Evolutionary conservation across 371 early-diverging fungal genomes (phyloP), one percentile per base, ranked within the genome.

Genomic region (Blakeslea trispora): DNA sequence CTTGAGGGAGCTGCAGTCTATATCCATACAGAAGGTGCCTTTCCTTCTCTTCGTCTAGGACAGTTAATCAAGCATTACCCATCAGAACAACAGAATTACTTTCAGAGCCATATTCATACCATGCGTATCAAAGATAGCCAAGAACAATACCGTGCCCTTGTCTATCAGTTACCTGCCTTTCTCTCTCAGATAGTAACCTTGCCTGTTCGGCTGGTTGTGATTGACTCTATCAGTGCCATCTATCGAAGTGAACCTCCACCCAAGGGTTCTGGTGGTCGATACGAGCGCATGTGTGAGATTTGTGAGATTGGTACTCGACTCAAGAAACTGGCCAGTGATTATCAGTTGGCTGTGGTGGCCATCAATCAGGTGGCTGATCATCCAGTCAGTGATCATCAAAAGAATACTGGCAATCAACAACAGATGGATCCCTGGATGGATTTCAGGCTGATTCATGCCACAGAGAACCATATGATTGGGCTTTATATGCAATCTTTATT

Each of bases 161-260:
- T 72, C 41, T 89, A 91, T 62, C 89, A 88, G 21, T 71, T 93
- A 8, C 88, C 88, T 0, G 79, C 72, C 1, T 68, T 91, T 8
- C 45, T 90, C n/a, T 32, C 64, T 72, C n/a, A 63, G 56, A 15
- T 60, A 53, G 6, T 64, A 10, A 21, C 44, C 49, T 14, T 76
- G 31, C 58, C 63, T 5, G 75, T 92, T 18, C 73, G 83, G 1
- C 65, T 94, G 21, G 72, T 95, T 17, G 81, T 95, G 9, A 76
- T 95, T 32, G 96, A 95, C 68, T 91, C 93, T 0, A 86, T 95
- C n/a, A 82, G 91, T 15, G 87, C 91, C 7, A 82, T 85, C 34
- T 86, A 91, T 63, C 81, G 91, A 18, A 79, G 83, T 35, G 84
- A 81, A 31, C 66, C 63, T 3, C 14, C 66, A 0, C 42, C n/a